A percentile compares a stretch with the other conserved stretches of the same genome.
phyloP scores from a whole-genome alignment of 106 monocot genomes.

The Platanthera guangdongensis region DNA sequence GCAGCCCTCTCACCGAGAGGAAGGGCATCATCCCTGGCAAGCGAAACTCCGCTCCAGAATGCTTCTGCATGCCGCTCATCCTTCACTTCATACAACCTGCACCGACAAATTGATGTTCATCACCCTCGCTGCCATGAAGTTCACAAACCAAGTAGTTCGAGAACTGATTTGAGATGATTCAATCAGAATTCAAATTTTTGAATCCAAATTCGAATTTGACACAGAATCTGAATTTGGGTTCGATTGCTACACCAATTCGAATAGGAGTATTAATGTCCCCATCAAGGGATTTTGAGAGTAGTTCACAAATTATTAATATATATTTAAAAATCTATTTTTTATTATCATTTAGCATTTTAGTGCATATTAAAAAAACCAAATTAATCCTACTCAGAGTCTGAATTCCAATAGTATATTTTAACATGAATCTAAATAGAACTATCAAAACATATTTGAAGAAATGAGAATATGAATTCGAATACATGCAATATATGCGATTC shows the following conservation, averaged over 20 bases:
- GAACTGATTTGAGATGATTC: neutral
- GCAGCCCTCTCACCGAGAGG: slow-evolving; percentile 67
- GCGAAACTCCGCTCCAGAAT: slow-evolving; percentile 47
- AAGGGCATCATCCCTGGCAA: slow-evolving; percentile 69
- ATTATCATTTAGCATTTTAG: no score
- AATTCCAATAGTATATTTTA: neutral
- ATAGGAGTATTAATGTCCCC: no score
- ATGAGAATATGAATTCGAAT: neutral
- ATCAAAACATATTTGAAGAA: neutral
- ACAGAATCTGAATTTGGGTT: neutral
- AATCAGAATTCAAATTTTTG: neutral
- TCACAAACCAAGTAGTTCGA: neutral
- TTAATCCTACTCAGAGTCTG: neutral
- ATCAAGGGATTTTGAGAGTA: no score
- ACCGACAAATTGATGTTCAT: neutral
- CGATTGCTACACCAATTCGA: neutral
- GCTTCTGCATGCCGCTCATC: slow-evolving; percentile 94
- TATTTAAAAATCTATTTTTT: no score
- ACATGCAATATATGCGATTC: no score
- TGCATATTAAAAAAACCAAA: no score
- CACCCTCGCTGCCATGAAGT: neutral
- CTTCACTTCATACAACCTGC: slow-evolving; percentile 92
- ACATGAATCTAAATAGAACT: neutral
- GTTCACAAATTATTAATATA: no score
- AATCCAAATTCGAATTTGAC: no score